phyloP scores from a whole-genome alignment of 164 flowering plant species.

The Stephania cephalantha region DNA sequence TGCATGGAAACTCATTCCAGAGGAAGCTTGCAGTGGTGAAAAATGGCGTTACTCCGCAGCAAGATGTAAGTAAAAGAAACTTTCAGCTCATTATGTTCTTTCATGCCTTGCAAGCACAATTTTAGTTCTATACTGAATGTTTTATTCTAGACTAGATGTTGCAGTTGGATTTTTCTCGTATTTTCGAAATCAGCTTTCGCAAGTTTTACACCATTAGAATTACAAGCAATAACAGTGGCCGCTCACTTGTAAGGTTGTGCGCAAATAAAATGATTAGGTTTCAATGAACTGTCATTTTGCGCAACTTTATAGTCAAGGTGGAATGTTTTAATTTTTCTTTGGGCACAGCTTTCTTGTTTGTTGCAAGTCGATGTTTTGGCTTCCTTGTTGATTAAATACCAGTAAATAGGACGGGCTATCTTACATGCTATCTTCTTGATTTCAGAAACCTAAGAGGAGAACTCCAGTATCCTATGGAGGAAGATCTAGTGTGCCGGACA shows the following conservation, averaged over 20 bases:
- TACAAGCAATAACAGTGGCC: background rate
- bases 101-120: background rate
- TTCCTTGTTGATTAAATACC: background rate
- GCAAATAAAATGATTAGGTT: too few relatives aligned
- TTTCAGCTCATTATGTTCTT: background rate
- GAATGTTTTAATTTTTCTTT: background rate
- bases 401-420: background rate
- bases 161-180: background rate
- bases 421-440: conserved; percentile 17
- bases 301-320: background rate
- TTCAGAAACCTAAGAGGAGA: conserved; percentile 91
- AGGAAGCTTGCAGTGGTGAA: conserved; percentile 76
- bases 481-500: conserved; percentile 85
- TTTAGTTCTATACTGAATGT: background rate
- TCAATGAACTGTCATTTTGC: background rate
- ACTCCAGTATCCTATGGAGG: conserved; percentile 73
- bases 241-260: background rate
- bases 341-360: too few relatives aligned
- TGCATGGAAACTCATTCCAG: conserved; percentile 97
- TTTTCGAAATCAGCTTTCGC: background rate
- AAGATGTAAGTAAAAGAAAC: conserved; percentile 46
- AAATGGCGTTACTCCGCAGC: conserved; percentile 56
- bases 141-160: background rate
- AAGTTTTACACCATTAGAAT: background rate
- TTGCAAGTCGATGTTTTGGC: background rate